Evolutionary conservation across 2,329 filamentous ascomycete genomes (phyloP).

Genomic region (Fusarium nurragi): DNA sequence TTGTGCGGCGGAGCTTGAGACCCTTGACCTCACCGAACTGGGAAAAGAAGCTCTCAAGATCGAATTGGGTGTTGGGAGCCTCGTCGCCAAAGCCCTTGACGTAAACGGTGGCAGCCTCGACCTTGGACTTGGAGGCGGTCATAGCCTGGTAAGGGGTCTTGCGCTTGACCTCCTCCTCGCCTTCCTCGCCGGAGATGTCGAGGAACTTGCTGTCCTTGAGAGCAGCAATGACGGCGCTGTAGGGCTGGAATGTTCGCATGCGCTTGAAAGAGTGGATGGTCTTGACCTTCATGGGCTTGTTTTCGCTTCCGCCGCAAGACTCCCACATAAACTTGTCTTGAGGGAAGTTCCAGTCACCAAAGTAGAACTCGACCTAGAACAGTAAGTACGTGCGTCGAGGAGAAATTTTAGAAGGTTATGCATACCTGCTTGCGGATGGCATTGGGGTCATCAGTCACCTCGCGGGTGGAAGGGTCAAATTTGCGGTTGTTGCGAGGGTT

Average conservation of each 20-base stretch:
- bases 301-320: conserved; percentile 78
- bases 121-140: conserved; percentile 69
- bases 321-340: conserved; percentile 88
- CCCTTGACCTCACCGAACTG: conserved; percentile 81
- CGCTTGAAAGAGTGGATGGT: conserved; percentile 89
- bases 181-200: conserved; percentile 77
- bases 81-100: conserved; percentile 94
- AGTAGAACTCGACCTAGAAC: conserved; percentile 90
- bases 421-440: conserved; percentile 85
- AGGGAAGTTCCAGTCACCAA: conserved; percentile 88
- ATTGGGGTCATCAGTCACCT: conserved; percentile 78
- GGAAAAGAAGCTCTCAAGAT: conserved; percentile 91
- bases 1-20: conserved; percentile 84
- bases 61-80: conserved; percentile 84
- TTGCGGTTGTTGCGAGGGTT: conserved; percentile 68
- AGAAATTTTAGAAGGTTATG: not conserved
- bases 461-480: conserved; percentile 73
- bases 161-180: conserved; percentile 77
- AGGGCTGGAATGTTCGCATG: conserved; percentile 94
- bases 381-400: conserved; percentile 5
- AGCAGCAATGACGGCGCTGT: conserved; percentile 82
- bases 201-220: conserved; percentile 80
- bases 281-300: conserved; percentile 82
- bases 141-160: conserved; percentile 73
- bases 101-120: conserved; percentile 82